These are phyloP conservation scores for Mycena chlorophos DNA, from an alignment of 768 basidiomycete species.

Conservation along the genomic window DNA sequence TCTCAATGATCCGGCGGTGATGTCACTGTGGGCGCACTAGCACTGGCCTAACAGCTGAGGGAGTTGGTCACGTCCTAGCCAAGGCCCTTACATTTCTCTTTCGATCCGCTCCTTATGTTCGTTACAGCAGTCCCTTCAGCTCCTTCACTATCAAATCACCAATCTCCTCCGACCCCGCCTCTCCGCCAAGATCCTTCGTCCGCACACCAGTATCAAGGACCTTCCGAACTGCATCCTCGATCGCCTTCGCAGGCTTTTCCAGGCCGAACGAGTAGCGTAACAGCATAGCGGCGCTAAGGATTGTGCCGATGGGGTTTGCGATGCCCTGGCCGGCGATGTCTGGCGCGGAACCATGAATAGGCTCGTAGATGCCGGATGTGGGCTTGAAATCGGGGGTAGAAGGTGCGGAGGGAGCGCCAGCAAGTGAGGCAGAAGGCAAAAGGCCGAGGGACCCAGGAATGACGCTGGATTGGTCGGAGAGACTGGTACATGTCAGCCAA, in stretches of 20 bases:
- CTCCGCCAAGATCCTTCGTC: constrained; percentile 87
- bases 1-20: too few relatives aligned
- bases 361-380: constrained; percentile 91
- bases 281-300: constrained; percentile 91
- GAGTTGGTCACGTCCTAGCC: too few relatives aligned
- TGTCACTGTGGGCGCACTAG: too few relatives aligned
- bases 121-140: constrained; percentile 57
- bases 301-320: constrained; percentile 94
- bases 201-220: constrained; percentile 82
- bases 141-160: constrained; percentile 83
- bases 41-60: too few relatives aligned
- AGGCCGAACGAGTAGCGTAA: constrained; percentile 92
- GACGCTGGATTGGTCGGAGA: constrained; percentile 95
- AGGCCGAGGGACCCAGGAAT: constrained; percentile 97
- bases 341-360: constrained; percentile 93
- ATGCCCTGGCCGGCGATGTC: constrained; percentile 94
- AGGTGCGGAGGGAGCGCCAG: constrained; percentile 73
- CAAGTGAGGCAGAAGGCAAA: constrained; percentile 93
- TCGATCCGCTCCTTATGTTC: too few relatives aligned
- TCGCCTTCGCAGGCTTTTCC: constrained; percentile 77
- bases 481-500: constrained; percentile 43
- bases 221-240: constrained; percentile 89
- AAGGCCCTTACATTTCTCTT: too few relatives aligned
- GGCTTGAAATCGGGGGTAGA: constrained; percentile 68
- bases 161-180: constrained; percentile 69